Percentiles rank a stretch among this genome's conserved stretches.
Conservation (phyloP, 768 basidiomycete genomes). For the Agrocybe praecox region DNA sequence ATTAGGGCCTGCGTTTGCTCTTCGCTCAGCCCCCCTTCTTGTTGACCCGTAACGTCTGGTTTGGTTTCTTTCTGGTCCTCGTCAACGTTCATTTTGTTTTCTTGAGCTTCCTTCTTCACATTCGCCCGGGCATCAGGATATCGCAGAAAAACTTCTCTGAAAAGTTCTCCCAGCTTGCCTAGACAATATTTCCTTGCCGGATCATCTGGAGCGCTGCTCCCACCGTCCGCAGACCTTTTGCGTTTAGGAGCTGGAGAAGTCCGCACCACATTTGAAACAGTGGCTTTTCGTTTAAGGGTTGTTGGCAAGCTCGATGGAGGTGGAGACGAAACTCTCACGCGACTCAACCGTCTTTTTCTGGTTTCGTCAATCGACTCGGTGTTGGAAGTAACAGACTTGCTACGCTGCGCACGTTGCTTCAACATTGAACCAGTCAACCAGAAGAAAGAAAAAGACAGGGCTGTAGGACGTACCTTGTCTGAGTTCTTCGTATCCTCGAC, state of each 20-base stretch:
- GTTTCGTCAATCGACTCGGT: constrained; percentile 49
- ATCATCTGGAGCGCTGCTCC: constrained; percentile 55
- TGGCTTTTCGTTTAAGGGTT: constrained; percentile 57
- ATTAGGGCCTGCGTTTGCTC: constrained; percentile 61
- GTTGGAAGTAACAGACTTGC: constrained; percentile 23
- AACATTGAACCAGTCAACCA: background rate
- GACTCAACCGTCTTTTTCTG: constrained; percentile 30
- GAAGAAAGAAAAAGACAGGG: constrained; percentile 7
- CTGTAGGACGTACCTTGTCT: constrained; percentile 43
- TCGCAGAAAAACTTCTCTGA: constrained; percentile 68
- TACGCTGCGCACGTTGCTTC: constrained; percentile 42
- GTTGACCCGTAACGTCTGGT: constrained; percentile 38
- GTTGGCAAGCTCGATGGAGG: constrained; percentile 28
- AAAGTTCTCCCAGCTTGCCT: constrained; percentile 71
- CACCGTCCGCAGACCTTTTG: constrained; percentile 18
- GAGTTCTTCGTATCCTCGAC: constrained; percentile 33
- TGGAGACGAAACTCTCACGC: constrained; percentile 29
- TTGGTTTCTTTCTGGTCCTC: constrained; percentile 4
- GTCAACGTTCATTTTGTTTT: constrained; percentile 8
- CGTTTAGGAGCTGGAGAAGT: constrained; percentile 24
- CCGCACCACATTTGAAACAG: constrained; percentile 28
- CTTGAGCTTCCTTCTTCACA: constrained; percentile 24
- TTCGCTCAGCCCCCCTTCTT: constrained; percentile 53
- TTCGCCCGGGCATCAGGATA: constrained; percentile 56
- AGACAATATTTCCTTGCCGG: constrained; percentile 81